phyloP scores from a whole-genome alignment of 2,329 filamentous ascomycete species.

The Sporothrix dimorphospora region DNA sequence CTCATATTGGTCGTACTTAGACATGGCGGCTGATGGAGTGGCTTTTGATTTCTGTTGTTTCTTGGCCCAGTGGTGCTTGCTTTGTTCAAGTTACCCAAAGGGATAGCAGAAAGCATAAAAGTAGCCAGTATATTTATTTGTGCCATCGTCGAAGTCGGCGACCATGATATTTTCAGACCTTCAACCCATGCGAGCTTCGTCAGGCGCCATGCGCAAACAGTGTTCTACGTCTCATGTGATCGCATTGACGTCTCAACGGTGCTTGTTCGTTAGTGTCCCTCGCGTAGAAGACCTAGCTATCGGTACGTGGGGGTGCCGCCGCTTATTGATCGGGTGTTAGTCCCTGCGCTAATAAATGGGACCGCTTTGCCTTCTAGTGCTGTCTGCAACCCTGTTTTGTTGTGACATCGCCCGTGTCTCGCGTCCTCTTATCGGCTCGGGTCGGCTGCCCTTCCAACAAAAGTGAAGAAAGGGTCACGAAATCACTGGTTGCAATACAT shows the following conservation, averaged over 20 bases:
- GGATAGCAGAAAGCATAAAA: not conserved
- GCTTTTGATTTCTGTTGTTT: not conserved
- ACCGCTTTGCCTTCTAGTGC: not conserved
- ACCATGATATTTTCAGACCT: not conserved
- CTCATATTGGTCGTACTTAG: slow-evolving; percentile 27
- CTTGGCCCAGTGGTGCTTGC: not conserved
- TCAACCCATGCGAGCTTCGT: not conserved
- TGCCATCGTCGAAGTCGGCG: not conserved
- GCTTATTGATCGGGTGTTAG: slow-evolving; percentile 5
- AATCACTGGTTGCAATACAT: not conserved
- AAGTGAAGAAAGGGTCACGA: not conserved
- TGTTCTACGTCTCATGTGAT: not conserved
- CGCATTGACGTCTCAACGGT: not conserved
- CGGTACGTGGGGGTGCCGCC: not conserved
- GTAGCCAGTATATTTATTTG: not conserved
- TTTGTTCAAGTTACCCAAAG: not conserved
- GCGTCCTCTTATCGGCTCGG: not conserved
- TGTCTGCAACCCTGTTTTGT: not conserved
- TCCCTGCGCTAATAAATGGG: not conserved
- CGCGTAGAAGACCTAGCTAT: not conserved
- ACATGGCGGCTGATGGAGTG: not conserved
- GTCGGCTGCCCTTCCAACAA: not conserved
- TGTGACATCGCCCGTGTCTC: not conserved
- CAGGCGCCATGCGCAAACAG: not conserved
- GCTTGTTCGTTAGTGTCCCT: not conserved